Evolutionary conservation across 345 rosid genomes (phyloP).

Genomic region (Lepidium africanum): DNA sequence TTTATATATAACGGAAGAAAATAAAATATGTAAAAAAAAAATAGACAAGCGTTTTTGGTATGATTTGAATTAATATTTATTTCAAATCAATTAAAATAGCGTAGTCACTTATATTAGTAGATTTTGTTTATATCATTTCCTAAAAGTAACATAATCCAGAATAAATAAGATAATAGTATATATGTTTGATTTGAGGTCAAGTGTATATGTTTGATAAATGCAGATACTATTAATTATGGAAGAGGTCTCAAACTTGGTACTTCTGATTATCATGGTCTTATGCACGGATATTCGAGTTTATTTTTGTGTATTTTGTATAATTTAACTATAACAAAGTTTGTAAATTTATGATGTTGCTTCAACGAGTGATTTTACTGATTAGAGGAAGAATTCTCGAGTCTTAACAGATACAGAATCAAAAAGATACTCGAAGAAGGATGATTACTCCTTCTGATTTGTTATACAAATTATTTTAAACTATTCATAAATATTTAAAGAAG

Average conservation of each 20-base stretch:
- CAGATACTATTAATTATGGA: too few relatives aligned
- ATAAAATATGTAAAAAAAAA: background rate
- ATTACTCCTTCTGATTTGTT: conserved; percentile 6
- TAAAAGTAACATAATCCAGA: background rate
- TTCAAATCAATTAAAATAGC: background rate
- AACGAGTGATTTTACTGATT: background rate
- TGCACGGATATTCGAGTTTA: background rate
- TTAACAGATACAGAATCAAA: background rate
- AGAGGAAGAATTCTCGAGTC: background rate
- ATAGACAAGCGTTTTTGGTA: background rate
- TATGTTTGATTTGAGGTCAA: too few relatives aligned
- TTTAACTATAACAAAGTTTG: background rate
- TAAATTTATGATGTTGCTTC: background rate
- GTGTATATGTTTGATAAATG: too few relatives aligned
- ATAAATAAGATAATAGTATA: background rate
- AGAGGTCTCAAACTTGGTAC: too few relatives aligned
- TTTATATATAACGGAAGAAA: conserved; percentile 6
- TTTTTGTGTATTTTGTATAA: background rate
- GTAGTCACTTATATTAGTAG: background rate
- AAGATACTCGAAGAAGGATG: background rate
- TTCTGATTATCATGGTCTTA: too few relatives aligned
- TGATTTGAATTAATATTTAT: background rate
- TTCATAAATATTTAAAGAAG: background rate
- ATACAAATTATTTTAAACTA: background rate
- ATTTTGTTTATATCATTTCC: conserved; percentile 7